These are phyloP conservation scores for Boechera retrofracta DNA, from an alignment of 345 rosid species.

Conservation along the genomic window DNA sequence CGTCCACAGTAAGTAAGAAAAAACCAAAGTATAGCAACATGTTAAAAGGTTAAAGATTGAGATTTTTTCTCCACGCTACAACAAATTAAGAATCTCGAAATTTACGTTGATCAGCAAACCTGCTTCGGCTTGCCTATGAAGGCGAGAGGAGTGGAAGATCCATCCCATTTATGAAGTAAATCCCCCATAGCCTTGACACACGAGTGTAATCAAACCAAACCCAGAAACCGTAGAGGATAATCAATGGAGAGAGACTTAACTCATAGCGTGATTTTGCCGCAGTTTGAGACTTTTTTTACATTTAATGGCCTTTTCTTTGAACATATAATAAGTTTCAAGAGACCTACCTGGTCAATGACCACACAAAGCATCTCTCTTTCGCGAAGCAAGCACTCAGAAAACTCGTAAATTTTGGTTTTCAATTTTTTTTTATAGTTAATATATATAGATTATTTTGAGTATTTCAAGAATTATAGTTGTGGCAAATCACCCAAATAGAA, in stretches of 20 bases:
- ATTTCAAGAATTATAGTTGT: no score
- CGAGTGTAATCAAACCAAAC: neutral
- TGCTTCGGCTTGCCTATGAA: conserved; percentile 37
- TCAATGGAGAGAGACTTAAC: conserved; percentile 15
- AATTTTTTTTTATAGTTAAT: no score
- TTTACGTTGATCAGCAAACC: conserved; percentile 20
- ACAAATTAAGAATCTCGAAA: neutral
- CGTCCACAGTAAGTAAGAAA: neutral
- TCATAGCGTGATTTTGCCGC: neutral
- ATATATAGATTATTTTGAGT: no score
- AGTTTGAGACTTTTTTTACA: conserved; percentile 21
- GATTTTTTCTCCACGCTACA: neutral
- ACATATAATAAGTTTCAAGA: no score
- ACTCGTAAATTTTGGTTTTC: no score
- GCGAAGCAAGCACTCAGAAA: no score
- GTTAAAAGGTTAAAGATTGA: neutral
- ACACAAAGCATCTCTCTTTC: no score
- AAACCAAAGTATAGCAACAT: neutral
- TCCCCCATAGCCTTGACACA: conserved; percentile 14
- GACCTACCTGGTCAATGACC: no score
- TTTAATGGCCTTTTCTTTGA: no score
- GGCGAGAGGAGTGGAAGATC: conserved; percentile 18
- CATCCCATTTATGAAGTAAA: neutral
- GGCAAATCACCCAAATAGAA: no score
- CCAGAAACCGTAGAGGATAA: neutral